Conservation (phyloP, 164 flowering plant genomes). For the Cinnamomum micranthum region DNA sequence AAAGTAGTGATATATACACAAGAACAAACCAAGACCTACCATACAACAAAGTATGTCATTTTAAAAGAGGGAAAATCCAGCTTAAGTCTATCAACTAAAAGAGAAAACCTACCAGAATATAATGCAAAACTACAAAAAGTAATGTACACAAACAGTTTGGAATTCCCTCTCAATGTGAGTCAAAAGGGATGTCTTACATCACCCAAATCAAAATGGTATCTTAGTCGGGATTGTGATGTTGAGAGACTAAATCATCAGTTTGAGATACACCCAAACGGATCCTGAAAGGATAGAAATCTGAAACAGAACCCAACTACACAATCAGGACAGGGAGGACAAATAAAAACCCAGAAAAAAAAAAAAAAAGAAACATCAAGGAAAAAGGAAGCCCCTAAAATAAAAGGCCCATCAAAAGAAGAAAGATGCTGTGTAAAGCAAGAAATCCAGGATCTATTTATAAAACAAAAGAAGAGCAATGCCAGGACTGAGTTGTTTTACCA, state of each 20-base stretch:
- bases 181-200: no score
- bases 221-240: no score
- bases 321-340: neutral
- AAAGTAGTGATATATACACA: no score
- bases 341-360: neutral
- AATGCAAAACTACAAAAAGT: no score
- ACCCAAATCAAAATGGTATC: no score
- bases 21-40: no score
- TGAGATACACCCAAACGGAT: neutral
- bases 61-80: no score
- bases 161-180: no score
- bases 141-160: no score
- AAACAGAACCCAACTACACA: neutral
- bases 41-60: no score
- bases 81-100: no score
- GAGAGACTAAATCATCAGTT: neutral
- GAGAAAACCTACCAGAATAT: no score
- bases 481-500: constrained; percentile 33
- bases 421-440: neutral
- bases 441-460: neutral
- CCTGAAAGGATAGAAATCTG: neutral
- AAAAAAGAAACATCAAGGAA: neutral
- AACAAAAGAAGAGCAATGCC: neutral
- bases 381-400: neutral
- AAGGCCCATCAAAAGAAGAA: neutral